Percentiles rank a stretch among this genome's conserved stretches.
phyloP scores from a whole-genome alignment of 345 rosid species.

The Gossypium herbaceum region DNA sequence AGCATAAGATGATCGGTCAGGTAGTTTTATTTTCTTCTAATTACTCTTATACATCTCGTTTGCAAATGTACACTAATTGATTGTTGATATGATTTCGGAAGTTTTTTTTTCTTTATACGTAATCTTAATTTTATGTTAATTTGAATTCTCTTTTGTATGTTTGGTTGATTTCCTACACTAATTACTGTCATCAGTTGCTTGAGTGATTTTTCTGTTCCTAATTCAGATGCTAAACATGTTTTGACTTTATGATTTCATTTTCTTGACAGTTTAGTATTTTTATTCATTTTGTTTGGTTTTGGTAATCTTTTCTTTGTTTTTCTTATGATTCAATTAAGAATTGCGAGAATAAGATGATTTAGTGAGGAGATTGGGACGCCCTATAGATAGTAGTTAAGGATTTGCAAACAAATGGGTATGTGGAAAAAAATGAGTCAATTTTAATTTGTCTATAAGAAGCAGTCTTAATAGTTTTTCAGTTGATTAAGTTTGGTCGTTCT shows the following conservation, averaged over 20 bases:
- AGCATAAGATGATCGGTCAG: constrained; percentile 92
- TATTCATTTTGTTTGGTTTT: not conserved
- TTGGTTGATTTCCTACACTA: not conserved
- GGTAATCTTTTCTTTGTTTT: too few species aligned
- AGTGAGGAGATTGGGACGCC: not conserved
- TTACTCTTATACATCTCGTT: not conserved
- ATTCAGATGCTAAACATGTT: not conserved
- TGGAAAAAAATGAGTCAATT: not conserved
- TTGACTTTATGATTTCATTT: not conserved
- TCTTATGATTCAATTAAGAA: not conserved
- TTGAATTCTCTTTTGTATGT: not conserved
- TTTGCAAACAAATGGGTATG: not conserved
- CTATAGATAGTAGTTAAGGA: not conserved
- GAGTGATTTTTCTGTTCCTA: not conserved
- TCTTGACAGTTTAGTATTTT: not conserved
- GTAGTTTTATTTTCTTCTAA: constrained; percentile 24
- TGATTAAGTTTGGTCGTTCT: not conserved
- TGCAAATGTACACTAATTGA: not conserved
- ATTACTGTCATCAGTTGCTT: not conserved
- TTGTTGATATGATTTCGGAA: not conserved
- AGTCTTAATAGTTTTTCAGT: not conserved
- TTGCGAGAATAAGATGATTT: not conserved
- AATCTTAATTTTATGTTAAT: not conserved
- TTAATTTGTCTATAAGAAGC: not conserved
- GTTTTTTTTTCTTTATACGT: not conserved